phyloP scores from a whole-genome alignment of 2,329 filamentous ascomycete genomes.

The Clonostachys sp. region DNA sequence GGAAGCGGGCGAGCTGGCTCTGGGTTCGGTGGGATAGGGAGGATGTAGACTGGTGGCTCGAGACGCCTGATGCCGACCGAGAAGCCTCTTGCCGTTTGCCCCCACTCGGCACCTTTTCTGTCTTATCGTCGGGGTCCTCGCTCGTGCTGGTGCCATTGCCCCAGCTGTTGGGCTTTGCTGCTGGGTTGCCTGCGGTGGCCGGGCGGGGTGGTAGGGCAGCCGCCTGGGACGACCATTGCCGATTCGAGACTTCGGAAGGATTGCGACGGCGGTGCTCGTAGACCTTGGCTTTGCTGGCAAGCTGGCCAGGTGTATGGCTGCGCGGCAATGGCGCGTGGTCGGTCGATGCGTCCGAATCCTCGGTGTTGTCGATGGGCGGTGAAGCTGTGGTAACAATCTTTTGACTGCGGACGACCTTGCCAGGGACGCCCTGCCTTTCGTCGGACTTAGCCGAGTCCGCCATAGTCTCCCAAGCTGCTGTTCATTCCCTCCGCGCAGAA shows the following conservation, averaged over 20 bases:
- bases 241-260: no score
- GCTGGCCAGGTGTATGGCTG: constrained; percentile 59
- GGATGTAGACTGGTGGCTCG: constrained; percentile 18
- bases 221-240: no score
- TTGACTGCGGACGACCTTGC: constrained; percentile 42
- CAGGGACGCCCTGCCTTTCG: constrained; percentile 21
- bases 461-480: constrained; percentile 27
- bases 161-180: neutral
- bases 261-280: constrained; percentile 31
- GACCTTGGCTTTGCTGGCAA: constrained; percentile 48
- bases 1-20: constrained; percentile 43
- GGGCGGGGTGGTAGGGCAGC: neutral
- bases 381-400: constrained; percentile 34
- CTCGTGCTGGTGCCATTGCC: neutral
- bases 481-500: constrained; percentile 19
- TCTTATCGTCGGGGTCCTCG: neutral
- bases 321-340: constrained; percentile 36
- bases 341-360: constrained; percentile 27
- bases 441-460: constrained; percentile 30
- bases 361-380: constrained; percentile 26
- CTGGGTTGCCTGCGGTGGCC: neutral
- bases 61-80: constrained; percentile 51
- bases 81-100: constrained; percentile 33
- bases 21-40: constrained; percentile 13
- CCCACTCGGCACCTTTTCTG: neutral